Conservation (phyloP, 78 protist genomes). For the Neovahlkampfia damariscottae region DNA sequence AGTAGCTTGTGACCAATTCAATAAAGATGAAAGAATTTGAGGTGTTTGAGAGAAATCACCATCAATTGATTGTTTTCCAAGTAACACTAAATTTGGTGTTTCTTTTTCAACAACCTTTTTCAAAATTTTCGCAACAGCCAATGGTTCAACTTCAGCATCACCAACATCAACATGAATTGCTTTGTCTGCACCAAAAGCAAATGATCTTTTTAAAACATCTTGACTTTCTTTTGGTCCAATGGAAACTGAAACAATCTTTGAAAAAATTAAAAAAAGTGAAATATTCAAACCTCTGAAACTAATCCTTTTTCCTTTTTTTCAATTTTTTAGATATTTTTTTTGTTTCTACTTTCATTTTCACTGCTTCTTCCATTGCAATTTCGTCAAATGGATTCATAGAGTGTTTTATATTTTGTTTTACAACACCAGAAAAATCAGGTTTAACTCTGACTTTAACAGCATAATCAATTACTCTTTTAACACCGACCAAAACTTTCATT, state of each 20-base stretch:
- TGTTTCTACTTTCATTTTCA: conserved; percentile 70
- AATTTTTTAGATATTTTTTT: too few species aligned
- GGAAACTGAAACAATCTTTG: conserved; percentile 81
- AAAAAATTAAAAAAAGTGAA: too few species aligned
- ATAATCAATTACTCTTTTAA: conserved; percentile 90
- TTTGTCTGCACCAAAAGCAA: conserved; percentile 94
- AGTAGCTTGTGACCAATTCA: conserved; percentile 84
- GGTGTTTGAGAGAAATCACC: conserved; percentile 89
- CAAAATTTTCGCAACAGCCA: conserved; percentile 78
- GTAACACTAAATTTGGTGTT: not conserved
- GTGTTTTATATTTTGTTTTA: conserved; percentile 77
- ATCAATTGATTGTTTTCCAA: conserved; percentile 95
- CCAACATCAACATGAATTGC: conserved; percentile 71
- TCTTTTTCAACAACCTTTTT: conserved; percentile 44
- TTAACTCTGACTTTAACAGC: conserved; percentile 68
- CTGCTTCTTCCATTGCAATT: conserved; percentile 83
- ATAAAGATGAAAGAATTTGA: conserved; percentile 74
- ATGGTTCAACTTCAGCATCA: conserved; percentile 51
- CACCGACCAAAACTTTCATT: conserved; percentile 61
- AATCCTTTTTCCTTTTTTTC: too few species aligned
- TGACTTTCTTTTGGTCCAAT: conserved; percentile 55
- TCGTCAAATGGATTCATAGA: conserved; percentile 93
- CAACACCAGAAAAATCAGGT: conserved; percentile 75
- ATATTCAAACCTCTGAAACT: too few species aligned
- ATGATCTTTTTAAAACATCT: conserved; percentile 65